phyloP scores from a whole-genome alignment of 371 early-diverging fungal species.

The Mucor racemosus region DNA sequence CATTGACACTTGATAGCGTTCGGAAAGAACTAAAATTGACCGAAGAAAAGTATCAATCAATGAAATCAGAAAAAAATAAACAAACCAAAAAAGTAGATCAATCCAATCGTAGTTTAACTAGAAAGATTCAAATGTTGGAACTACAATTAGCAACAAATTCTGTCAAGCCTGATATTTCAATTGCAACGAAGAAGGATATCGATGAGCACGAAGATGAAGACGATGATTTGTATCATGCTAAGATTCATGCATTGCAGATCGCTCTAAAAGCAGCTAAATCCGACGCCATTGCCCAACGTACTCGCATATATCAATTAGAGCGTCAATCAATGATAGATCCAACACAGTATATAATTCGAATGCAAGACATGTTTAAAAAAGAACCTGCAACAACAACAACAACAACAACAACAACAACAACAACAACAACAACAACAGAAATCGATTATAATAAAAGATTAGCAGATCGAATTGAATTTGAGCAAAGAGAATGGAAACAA shows the following conservation, averaged over 20 bases:
- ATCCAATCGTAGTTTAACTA: conserved; percentile 3
- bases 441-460: background rate
- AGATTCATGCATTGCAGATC: conserved; percentile 9
- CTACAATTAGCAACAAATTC: conserved; percentile 2
- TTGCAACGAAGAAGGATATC: background rate
- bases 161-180: background rate
- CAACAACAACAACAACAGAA: background rate
- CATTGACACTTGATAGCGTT: conserved; percentile 19
- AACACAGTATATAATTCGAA: background rate
- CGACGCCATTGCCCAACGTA: conserved; percentile 13
- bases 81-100: conserved; percentile 11
- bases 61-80: conserved; percentile 13
- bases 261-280: conserved; percentile 20
- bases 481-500: conserved; percentile 20
- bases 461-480: conserved; percentile 19
- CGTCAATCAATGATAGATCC: conserved; percentile 5
- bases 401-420: background rate
- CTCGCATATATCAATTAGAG: conserved; percentile 23
- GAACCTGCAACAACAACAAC: background rate
- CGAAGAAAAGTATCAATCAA: conserved; percentile 15
- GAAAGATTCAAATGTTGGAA: conserved; percentile 17
- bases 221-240: background rate
- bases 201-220: background rate
- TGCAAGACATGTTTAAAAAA: conserved; percentile 18
- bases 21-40: conserved; percentile 17